A percentile compares a stretch with the other conserved stretches of the same genome.
Evolutionary conservation across 495 filamentous ascomycete species (phyloP).

Genomic region (Aeminium ludgeri): DNA sequence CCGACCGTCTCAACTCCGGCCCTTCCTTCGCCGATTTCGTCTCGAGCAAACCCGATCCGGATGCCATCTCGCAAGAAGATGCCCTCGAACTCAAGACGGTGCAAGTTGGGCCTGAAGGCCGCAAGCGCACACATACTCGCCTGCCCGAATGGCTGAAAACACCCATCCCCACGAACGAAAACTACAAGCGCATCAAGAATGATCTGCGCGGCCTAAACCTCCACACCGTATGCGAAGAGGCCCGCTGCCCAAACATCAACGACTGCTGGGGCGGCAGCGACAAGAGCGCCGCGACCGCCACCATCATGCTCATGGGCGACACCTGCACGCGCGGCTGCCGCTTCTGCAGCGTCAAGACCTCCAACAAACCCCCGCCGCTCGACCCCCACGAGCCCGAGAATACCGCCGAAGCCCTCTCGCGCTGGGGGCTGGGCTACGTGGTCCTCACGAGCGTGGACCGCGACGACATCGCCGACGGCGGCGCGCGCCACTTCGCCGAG

Average conservation of each 20-base stretch:
- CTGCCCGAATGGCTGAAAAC: slow-evolving; percentile 93
- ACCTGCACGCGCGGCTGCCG: slow-evolving; percentile 93
- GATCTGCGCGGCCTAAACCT: slow-evolving; percentile 79
- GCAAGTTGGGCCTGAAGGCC: slow-evolving; percentile 64
- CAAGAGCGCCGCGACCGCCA: slow-evolving; percentile 83
- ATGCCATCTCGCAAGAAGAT: slow-evolving; percentile 38
- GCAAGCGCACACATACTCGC: slow-evolving; percentile 73
- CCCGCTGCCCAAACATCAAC: slow-evolving; percentile 88
- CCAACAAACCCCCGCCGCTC: slow-evolving; percentile 55
- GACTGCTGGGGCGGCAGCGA: slow-evolving; percentile 90
- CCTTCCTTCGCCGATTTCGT: slow-evolving; percentile 80
- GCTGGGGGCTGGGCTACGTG: slow-evolving; percentile 93
- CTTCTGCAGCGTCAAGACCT: slow-evolving; percentile 93
- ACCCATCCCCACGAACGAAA: slow-evolving; percentile 65
- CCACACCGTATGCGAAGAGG: slow-evolving; percentile 96
- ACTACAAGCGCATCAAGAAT: slow-evolving; percentile 84
- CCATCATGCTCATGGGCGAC: slow-evolving; percentile 99
- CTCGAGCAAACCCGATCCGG: slow-evolving; percentile 23
- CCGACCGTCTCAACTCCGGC: slow-evolving; percentile 61
- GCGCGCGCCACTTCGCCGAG: slow-evolving; percentile 80
- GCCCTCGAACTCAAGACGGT: slow-evolving; percentile 52
- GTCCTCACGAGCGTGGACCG: slow-evolving; percentile 87
- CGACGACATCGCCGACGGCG: slow-evolving; percentile 79
- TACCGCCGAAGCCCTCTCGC: slow-evolving; percentile 76
- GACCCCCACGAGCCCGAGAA: slow-evolving; percentile 95